These are phyloP conservation scores for Thielaviopsis ethacetica DNA, from an alignment of 2,329 filamentous ascomycete species.

Conservation along the genomic window DNA sequence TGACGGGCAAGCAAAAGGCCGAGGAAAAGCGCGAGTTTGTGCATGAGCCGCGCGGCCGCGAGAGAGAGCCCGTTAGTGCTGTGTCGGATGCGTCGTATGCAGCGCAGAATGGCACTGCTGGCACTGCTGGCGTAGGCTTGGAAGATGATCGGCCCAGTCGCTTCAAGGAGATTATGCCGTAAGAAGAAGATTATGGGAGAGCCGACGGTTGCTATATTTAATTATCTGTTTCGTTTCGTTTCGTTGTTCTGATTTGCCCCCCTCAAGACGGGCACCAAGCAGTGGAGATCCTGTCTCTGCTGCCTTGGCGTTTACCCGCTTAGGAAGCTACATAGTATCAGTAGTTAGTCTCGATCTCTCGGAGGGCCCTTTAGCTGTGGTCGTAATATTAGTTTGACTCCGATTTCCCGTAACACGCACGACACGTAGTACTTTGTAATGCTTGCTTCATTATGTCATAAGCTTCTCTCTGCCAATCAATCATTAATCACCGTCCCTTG, in stretches of 20 bases:
- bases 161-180: conserved; percentile 8
- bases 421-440: not conserved
- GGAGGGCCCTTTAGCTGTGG: not conserved
- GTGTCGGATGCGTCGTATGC: not conserved
- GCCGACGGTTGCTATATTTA: too few relatives aligned
- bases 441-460: not conserved
- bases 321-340: not conserved
- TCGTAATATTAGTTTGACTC: not conserved
- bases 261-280: too few relatives aligned
- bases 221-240: too few relatives aligned
- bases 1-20: not conserved
- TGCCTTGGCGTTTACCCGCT: not conserved
- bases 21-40: conserved; percentile 8
- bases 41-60: conserved; percentile 1
- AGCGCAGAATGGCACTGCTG: not conserved
- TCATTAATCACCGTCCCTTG: not conserved
- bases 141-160: conserved; percentile 5
- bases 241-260: too few relatives aligned
- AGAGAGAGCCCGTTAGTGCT: not conserved
- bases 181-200: not conserved
- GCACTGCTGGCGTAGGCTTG: not conserved
- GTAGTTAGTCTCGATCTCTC: not conserved
- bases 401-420: not conserved
- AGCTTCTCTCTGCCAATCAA: not conserved
- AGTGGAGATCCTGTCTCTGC: not conserved